Percentiles rank a stretch among this genome's conserved stretches.
Evolutionary conservation across 2,329 filamentous ascomycete species (phyloP).

Genomic region (Aschersonia sp.): DNA sequence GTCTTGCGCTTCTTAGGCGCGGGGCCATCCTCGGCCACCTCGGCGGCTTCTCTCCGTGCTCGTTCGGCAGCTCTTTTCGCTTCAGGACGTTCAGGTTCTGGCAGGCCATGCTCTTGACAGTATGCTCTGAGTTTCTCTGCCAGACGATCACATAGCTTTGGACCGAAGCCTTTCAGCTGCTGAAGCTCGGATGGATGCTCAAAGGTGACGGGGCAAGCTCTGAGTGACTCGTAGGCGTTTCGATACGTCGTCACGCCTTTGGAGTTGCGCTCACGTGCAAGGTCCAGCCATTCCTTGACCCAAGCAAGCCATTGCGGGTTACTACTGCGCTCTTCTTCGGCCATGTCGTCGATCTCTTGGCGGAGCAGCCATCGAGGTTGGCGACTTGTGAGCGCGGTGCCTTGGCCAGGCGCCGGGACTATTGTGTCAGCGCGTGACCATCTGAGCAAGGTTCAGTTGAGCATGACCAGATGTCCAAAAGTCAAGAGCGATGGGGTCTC

Average conservation of each 20-base stretch:
- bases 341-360: slow-evolving; percentile 1
- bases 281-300: slow-evolving; percentile 65
- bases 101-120: slow-evolving; percentile 51
- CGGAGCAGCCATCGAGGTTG: background rate
- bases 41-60: slow-evolving; percentile 17
- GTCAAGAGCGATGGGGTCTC: too few relatives aligned
- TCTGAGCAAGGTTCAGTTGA: too few relatives aligned
- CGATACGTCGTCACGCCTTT: slow-evolving; percentile 61
- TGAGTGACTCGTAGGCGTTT: slow-evolving; percentile 63
- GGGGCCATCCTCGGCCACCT: slow-evolving; percentile 18
- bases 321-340: slow-evolving; percentile 38
- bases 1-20: slow-evolving; percentile 38
- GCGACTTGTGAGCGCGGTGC: too few relatives aligned
- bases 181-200: slow-evolving; percentile 59
- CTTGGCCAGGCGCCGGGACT: too few relatives aligned
- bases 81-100: slow-evolving; percentile 47
- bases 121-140: slow-evolving; percentile 45
- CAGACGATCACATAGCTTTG: slow-evolving; percentile 55
- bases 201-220: slow-evolving; percentile 56
- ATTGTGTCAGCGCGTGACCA: too few relatives aligned
- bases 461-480: too few relatives aligned
- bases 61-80: slow-evolving; percentile 22
- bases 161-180: slow-evolving; percentile 59
- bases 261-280: slow-evolving; percentile 51
- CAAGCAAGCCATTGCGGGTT: slow-evolving; percentile 60